Evolutionary conservation across 2,329 filamentous ascomycete genomes (phyloP).

Genomic region (Aspergillus awamori): DNA sequence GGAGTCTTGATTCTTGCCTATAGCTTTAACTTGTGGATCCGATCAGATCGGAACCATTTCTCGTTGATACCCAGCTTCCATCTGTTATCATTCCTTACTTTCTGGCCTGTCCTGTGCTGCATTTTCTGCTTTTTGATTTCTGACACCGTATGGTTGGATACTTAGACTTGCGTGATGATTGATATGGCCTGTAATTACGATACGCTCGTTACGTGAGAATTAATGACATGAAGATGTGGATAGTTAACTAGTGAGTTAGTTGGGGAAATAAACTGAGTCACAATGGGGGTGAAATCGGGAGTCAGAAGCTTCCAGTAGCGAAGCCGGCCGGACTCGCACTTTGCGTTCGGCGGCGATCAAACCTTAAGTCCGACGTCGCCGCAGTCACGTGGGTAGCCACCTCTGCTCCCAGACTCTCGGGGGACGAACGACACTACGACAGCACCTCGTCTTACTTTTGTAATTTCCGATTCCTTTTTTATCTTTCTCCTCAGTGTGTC

Average conservation of each 20-base stretch:
- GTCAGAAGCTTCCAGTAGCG: constrained; percentile 6
- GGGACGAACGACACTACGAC: constrained; percentile 5
- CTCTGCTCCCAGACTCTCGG: constrained; percentile 11
- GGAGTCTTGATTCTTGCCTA: background rate
- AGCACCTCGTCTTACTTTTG: background rate
- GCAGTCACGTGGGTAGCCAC: constrained; percentile 9
- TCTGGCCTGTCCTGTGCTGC: background rate
- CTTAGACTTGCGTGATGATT: constrained; percentile 3
- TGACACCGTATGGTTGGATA: background rate
- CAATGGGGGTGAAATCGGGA: background rate
- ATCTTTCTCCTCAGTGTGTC: background rate
- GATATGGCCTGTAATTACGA: background rate
- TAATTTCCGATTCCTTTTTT: background rate
- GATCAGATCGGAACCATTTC: background rate
- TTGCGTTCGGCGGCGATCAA: constrained; percentile 8
- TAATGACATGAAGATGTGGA: background rate
- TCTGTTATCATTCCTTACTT: background rate
- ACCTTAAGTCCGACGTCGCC: constrained; percentile 10
- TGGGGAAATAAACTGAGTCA: background rate
- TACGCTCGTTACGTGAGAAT: background rate
- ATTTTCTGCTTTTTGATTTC: background rate
- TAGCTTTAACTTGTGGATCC: background rate
- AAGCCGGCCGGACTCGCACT: background rate
- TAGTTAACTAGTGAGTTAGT: background rate
- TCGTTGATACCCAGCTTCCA: constrained; percentile 1